Conservation (phyloP, 2,329 filamentous ascomycete species). For the Pestalotiopsis sp. region DNA sequence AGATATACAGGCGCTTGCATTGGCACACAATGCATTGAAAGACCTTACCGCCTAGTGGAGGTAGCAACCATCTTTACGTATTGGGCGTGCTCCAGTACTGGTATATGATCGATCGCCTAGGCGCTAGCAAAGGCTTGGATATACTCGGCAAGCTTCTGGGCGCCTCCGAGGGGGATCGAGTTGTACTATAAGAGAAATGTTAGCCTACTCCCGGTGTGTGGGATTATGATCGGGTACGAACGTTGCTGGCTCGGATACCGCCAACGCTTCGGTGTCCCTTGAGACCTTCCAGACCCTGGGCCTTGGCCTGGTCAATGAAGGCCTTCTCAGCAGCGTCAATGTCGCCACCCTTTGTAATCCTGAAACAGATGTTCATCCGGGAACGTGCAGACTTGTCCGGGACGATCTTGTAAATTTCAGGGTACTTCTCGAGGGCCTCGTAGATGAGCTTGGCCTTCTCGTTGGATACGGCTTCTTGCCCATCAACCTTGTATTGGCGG, state of each 20-base stretch:
- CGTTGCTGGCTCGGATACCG: constrained; percentile 80
- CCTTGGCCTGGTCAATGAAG: constrained; percentile 75
- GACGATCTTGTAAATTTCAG: constrained; percentile 75
- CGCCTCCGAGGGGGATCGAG: constrained; percentile 70
- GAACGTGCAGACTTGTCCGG: constrained; percentile 77
- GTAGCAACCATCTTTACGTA: too few species aligned
- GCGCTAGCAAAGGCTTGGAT: constrained; percentile 6
- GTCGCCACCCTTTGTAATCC: constrained; percentile 63
- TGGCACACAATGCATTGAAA: neutral
- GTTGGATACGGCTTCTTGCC: constrained; percentile 73
- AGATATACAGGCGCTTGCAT: neutral
- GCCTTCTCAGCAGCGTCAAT: constrained; percentile 73
- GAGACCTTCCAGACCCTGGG: constrained; percentile 72
- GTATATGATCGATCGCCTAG: neutral
- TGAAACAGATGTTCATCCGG: constrained; percentile 95
- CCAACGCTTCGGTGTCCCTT: constrained; percentile 89
- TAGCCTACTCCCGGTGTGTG: neutral
- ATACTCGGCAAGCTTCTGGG: constrained; percentile 58
- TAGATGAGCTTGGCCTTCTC: constrained; percentile 82
- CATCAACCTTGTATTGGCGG: constrained; percentile 66
- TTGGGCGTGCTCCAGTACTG: neutral
- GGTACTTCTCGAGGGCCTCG: constrained; percentile 71
- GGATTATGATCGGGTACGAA: neutral
- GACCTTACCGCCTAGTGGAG: too few species aligned
- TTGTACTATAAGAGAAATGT: constrained; percentile 62